Evolutionary conservation across 2,329 filamentous ascomycete genomes (phyloP), one percentile per base, ranked within the genome.

Genomic region (Scedosporium aurantiacum): DNA sequence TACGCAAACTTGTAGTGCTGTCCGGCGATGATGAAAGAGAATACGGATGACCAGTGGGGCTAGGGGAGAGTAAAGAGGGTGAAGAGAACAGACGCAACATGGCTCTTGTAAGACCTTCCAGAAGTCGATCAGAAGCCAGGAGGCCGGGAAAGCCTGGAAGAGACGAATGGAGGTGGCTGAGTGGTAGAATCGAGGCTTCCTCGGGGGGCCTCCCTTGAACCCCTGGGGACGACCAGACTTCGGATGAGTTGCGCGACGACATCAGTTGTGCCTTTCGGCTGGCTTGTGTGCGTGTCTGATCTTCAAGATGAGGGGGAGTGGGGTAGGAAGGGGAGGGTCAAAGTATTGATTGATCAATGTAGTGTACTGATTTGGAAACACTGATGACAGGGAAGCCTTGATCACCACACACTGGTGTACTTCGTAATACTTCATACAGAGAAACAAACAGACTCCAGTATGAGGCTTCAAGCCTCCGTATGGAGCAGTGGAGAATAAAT

Each of bases 221-320:
- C 21, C n/a, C n/a, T 6, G 18, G 10, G 25, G 8, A 28, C 6
- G 41, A 28, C 41, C 58, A 54, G 47, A 60, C 58, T 60, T 60
- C 58, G 55, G 47, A 60, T 40, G 58, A 60, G 18, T 54, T 32
- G 32, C 50, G 6, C 23, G 23, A 58, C 18, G 56, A 7, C 18
- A 12, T 54, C n/a, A 18, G 10, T 43, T 50, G 45, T 23, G 5
- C n/a, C 58, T 55, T 45, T 43, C 58, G 58, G 58, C 23, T 60
- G 45, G 45, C 25, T 58, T 23, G 55, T 50, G 63, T 64, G 63
- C 65, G 63, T 66, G 66, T 67, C 63, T 70, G 68, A 70, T 70
- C 65, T 67, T 63, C 67, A 62, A 60, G 62, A 64, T 62, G 64
- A 64, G 62, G 63, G 62, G 37, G 63, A 61, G 60, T 64, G 63